Conservation (phyloP, 495 filamentous ascomycete genomes). For the Penicillium subrubescens region DNA sequence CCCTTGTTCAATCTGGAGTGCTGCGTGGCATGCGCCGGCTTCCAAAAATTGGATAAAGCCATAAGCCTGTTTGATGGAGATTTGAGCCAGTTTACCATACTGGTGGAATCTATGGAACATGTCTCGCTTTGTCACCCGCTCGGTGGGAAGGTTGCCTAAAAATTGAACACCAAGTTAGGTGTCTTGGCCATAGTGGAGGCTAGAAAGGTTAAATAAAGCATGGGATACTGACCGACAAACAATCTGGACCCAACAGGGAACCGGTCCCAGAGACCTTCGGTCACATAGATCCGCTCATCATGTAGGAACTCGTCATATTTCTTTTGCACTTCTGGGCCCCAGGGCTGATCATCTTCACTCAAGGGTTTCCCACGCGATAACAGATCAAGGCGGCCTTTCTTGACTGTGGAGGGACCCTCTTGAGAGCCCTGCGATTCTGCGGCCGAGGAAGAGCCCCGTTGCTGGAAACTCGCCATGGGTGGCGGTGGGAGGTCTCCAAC, state of each 20-base stretch:
- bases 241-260: slow-evolving; percentile 85
- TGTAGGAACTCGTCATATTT: slow-evolving; percentile 81
- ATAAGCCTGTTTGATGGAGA: slow-evolving; percentile 95
- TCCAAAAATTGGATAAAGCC: slow-evolving; percentile 96
- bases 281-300: slow-evolving; percentile 77
- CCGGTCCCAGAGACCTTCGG: slow-evolving; percentile 89
- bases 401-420: slow-evolving; percentile 32
- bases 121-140: slow-evolving; percentile 90
- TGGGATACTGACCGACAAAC: slow-evolving; percentile 77
- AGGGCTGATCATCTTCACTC: slow-evolving; percentile 52
- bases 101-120: slow-evolving; percentile 86
- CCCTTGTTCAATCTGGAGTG: slow-evolving; percentile 77
- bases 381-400: slow-evolving; percentile 36
- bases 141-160: slow-evolving; percentile 88
- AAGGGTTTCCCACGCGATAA: slow-evolving; percentile 27
- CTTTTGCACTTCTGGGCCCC: slow-evolving; percentile 65
- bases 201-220: neutral
- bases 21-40: slow-evolving; percentile 66
- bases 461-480: slow-evolving; percentile 59
- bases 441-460: slow-evolving; percentile 38
- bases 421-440: slow-evolving; percentile 38
- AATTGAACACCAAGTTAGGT: slow-evolving; percentile 18
- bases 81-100: slow-evolving; percentile 87
- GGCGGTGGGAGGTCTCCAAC: slow-evolving; percentile 60
- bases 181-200: neutral